Conservation (phyloP, 2,329 filamentous ascomycete species). For the Diaporthe sp. region DNA sequence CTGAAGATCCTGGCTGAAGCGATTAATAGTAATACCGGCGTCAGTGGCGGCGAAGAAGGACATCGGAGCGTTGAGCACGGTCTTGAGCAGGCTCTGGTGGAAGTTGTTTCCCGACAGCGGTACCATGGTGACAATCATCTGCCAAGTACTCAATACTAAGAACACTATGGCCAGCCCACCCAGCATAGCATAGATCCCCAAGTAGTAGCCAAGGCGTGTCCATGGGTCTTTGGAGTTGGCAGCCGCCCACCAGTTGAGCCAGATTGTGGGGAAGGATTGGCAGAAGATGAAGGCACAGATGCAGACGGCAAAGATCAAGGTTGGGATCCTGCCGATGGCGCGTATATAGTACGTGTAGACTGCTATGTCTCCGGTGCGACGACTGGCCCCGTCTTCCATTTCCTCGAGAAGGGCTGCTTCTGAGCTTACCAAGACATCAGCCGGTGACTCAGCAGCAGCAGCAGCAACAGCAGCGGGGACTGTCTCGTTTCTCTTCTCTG, state of each 20-base stretch:
- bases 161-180: conserved; percentile 44
- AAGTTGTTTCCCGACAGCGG: conserved; percentile 46
- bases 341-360: conserved; percentile 16
- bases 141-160: conserved; percentile 6
- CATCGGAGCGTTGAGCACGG: conserved; percentile 48
- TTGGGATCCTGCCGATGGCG: conserved; percentile 1
- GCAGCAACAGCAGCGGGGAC: not conserved
- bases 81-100: conserved; percentile 47
- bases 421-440: not conserved
- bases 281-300: conserved; percentile 45
- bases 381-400: not conserved
- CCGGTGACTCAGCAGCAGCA: not conserved
- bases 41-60: conserved; percentile 52
- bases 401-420: conserved; percentile 5
- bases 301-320: conserved; percentile 42
- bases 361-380: conserved; percentile 1
- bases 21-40: conserved; percentile 50
- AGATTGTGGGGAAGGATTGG: conserved; percentile 48
- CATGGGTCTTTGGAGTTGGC: conserved; percentile 55
- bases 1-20: conserved; percentile 52
- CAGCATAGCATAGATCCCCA: conserved; percentile 52
- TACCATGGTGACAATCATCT: conserved; percentile 46
- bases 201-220: conserved; percentile 51
- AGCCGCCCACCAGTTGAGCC: conserved; percentile 64
- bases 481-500: not conserved